Percentiles rank a stretch among this genome's conserved stretches.
phyloP scores from a whole-genome alignment of 768 basidiomycete genomes.

The Russula olivacea region DNA sequence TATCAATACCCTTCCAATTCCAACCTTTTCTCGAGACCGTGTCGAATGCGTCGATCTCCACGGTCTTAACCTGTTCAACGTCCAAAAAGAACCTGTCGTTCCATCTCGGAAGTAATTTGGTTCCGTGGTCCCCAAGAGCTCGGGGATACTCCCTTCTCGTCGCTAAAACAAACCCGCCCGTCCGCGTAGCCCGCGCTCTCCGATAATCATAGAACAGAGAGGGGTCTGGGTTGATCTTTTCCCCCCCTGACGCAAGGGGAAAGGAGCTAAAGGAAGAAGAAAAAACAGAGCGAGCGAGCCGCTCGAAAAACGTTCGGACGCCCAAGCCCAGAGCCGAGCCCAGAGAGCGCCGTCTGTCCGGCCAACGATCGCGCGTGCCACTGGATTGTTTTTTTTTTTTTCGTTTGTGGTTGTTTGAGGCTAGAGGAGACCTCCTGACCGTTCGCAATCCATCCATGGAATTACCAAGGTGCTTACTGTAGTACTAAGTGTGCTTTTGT shows the following conservation, averaged over 20 bases:
- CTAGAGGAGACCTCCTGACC: not conserved
- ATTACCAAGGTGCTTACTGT: not conserved
- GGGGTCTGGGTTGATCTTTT: not conserved
- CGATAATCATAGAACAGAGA: not conserved
- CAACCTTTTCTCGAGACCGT: too few species aligned
- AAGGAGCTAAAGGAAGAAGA: not conserved
- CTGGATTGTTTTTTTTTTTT: not conserved
- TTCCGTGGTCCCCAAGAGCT: not conserved
- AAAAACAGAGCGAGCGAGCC: not conserved
- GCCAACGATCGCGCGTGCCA: constrained; percentile 3
- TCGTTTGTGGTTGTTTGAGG: too few species aligned
- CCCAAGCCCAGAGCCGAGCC: not conserved
- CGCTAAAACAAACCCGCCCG: not conserved
- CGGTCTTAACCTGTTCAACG: not conserved
- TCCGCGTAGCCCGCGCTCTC: not conserved
- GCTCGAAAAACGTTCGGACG: constrained; percentile 1
- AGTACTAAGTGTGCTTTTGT: not conserved
- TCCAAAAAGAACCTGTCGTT: not conserved
- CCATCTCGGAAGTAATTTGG: not conserved
- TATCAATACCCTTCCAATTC: not conserved
- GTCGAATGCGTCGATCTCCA: not conserved
- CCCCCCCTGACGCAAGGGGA: not conserved
- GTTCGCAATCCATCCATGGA: not conserved
- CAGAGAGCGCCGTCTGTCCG: not conserved
- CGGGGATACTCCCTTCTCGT: not conserved